These are phyloP conservation scores for Beauveria pseudobassiana DNA, from an alignment of 2,329 filamentous ascomycete species.

Conservation along the genomic window DNA sequence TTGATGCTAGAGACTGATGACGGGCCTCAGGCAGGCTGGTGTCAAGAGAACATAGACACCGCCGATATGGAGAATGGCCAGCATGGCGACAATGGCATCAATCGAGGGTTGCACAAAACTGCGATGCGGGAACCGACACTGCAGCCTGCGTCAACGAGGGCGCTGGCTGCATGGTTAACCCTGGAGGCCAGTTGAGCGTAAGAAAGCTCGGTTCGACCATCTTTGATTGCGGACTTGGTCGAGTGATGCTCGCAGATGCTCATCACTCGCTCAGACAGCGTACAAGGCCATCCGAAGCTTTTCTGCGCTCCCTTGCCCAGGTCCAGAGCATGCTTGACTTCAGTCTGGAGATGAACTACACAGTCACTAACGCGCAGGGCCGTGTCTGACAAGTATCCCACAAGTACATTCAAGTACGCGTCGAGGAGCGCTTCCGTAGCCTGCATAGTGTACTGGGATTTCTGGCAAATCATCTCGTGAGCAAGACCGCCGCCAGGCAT, in stretches of 20 bases:
- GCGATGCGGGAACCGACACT: slow-evolving; percentile 21
- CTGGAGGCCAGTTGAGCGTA: neutral
- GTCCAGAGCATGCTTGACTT: neutral
- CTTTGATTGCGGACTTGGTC: neutral
- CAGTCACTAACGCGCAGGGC: neutral
- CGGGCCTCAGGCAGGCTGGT: slow-evolving; percentile 21
- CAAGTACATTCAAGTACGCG: neutral
- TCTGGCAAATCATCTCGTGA: neutral
- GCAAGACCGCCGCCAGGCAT: neutral
- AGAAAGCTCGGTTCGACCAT: neutral
- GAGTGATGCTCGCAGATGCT: neutral
- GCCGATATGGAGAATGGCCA: slow-evolving; percentile 33
- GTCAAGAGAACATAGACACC: slow-evolving; percentile 33
- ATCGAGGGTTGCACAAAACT: slow-evolving; percentile 29
- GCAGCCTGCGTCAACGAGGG: neutral
- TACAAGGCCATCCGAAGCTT: neutral
- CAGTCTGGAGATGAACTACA: neutral
- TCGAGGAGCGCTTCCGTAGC: neutral
- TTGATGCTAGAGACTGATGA: slow-evolving; percentile 22
- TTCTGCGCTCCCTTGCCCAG: neutral
- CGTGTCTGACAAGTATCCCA: neutral
- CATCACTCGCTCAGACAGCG: neutral
- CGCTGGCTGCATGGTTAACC: neutral
- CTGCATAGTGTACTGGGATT: neutral
- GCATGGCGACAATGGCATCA: slow-evolving; percentile 29